Evolutionary conservation across 1,139 yeast genomes (phyloP).

Genomic region (Blastobotrys ciferrii): DNA sequence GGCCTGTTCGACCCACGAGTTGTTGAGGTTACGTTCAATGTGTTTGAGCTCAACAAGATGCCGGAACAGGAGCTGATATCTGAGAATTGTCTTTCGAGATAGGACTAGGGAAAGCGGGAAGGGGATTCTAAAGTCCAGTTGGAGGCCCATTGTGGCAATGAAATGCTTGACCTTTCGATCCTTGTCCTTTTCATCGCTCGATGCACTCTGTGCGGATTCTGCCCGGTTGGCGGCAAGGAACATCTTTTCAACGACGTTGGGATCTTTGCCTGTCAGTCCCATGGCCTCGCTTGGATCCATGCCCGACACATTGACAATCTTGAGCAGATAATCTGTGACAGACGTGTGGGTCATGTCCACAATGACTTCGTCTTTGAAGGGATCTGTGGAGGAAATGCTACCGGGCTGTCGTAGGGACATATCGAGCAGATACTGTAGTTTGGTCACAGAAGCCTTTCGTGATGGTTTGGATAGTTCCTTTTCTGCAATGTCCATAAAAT

Average conservation of each 20-base stretch:
- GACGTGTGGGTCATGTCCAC: slow-evolving; percentile 32
- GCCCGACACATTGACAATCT: slow-evolving; percentile 62
- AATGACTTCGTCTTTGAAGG: slow-evolving; percentile 39
- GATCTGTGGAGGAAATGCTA: slow-evolving; percentile 39
- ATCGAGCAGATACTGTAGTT: slow-evolving; percentile 42
- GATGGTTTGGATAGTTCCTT: slow-evolving; percentile 44
- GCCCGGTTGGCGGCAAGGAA: slow-evolving; percentile 16
- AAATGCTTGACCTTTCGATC: slow-evolving; percentile 18
- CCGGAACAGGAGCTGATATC: slow-evolving; percentile 79
- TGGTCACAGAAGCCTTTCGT: slow-evolving; percentile 40
- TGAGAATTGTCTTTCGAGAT: slow-evolving; percentile 66
- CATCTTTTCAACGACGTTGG: slow-evolving; percentile 17
- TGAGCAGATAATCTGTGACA: slow-evolving; percentile 58
- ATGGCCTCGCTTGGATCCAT: slow-evolving; percentile 47
- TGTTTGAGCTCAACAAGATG: slow-evolving; percentile 63
- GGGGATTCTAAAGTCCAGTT: slow-evolving; percentile 68
- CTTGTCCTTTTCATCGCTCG: slow-evolving; percentile 15
- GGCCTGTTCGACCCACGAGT: slow-evolving; percentile 72
- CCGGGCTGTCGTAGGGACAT: slow-evolving; percentile 43
- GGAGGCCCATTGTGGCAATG: slow-evolving; percentile 55
- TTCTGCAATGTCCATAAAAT: slow-evolving; percentile 43
- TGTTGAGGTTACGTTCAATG: slow-evolving; percentile 57
- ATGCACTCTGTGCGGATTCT: slow-evolving; percentile 13
- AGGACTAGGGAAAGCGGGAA: slow-evolving; percentile 81
- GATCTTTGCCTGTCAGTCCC: slow-evolving; percentile 12